Evolutionary conservation across 2,329 filamentous ascomycete species (phyloP).

Genomic region (Stylonectria norvegica): DNA sequence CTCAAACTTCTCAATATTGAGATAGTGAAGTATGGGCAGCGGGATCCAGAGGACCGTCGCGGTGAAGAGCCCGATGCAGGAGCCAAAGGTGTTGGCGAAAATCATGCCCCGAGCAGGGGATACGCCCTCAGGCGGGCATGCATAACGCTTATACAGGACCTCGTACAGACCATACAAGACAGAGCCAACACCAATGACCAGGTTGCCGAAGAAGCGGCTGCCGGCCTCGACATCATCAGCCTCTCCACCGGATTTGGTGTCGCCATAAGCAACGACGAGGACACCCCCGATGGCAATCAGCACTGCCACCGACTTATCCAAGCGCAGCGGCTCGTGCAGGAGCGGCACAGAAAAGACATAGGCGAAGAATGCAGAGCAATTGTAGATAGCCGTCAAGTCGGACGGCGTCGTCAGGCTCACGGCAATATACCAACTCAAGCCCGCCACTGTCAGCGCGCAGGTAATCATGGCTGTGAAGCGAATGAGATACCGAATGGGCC

Average conservation of each 20-base stretch:
- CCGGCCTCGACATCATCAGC: conserved; percentile 49
- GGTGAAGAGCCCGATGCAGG: conserved; percentile 82
- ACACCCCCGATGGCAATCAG: conserved; percentile 84
- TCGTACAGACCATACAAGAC: conserved; percentile 96
- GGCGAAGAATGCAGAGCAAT: conserved; percentile 97
- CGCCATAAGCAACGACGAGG: conserved; percentile 92
- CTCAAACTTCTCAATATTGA: conserved; percentile 78
- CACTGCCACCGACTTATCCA: conserved; percentile 84
- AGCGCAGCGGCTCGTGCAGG: conserved; percentile 76
- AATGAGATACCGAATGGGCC: conserved; percentile 65
- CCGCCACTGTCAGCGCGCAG: conserved; percentile 80
- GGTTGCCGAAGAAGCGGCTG: conserved; percentile 75
- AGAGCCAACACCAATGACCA: conserved; percentile 87
- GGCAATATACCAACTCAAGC: conserved; percentile 91
- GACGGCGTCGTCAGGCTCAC: conserved; percentile 90
- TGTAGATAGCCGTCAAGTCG: conserved; percentile 97
- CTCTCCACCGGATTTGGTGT: conserved; percentile 53
- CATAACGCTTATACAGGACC: conserved; percentile 89
- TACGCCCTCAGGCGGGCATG: conserved; percentile 88
- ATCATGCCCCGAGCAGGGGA: conserved; percentile 86
- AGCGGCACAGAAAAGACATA: conserved; percentile 95
- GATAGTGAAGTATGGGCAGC: conserved; percentile 74
- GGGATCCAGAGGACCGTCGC: conserved; percentile 88
- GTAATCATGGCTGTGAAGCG: conserved; percentile 80
- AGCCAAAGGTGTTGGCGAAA: conserved; percentile 91